A percentile compares a stretch with the other conserved stretches of the same genome.
phyloP scores from a whole-genome alignment of 345 rosid genomes.

The Viola odorata region DNA sequence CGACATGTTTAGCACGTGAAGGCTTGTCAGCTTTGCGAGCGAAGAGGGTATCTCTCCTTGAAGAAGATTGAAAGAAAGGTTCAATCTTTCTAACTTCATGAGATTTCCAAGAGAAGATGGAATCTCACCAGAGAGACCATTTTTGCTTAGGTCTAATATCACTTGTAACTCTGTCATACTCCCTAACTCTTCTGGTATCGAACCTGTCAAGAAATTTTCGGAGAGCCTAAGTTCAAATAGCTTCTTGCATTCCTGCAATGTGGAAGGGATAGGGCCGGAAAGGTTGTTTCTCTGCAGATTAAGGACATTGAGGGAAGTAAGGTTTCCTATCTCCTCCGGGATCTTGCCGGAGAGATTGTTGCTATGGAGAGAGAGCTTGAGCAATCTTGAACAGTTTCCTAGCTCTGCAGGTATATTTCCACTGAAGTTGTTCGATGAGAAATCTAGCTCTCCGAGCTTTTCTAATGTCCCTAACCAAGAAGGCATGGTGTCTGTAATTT shows the following conservation, averaged over 20 bases:
- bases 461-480: conserved; percentile 64
- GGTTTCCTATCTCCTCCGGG: conserved; percentile 60
- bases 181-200: conserved; percentile 69
- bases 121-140: conserved; percentile 50
- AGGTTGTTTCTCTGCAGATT: conserved; percentile 61
- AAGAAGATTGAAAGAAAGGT: conserved; percentile 65
- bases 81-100: conserved; percentile 61
- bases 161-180: conserved; percentile 71
- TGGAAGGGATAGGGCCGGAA: conserved; percentile 62
- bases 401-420: conserved; percentile 61
- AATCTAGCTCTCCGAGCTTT: conserved; percentile 72
- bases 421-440: conserved; percentile 56
- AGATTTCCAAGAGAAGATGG: conserved; percentile 63
- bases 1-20: conserved; percentile 66
- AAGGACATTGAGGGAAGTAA: conserved; percentile 69
- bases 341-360: conserved; percentile 60
- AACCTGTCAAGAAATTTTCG: conserved; percentile 53
- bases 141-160: conserved; percentile 65
- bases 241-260: conserved; percentile 63
- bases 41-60: conserved; percentile 54
- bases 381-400: conserved; percentile 58
- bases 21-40: conserved; percentile 69
- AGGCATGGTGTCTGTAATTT: conserved; percentile 53
- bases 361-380: conserved; percentile 59
- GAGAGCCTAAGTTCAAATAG: conserved; percentile 72